Conservation (phyloP, 2,329 filamentous ascomycete species). For the Aschersonia sp. region DNA sequence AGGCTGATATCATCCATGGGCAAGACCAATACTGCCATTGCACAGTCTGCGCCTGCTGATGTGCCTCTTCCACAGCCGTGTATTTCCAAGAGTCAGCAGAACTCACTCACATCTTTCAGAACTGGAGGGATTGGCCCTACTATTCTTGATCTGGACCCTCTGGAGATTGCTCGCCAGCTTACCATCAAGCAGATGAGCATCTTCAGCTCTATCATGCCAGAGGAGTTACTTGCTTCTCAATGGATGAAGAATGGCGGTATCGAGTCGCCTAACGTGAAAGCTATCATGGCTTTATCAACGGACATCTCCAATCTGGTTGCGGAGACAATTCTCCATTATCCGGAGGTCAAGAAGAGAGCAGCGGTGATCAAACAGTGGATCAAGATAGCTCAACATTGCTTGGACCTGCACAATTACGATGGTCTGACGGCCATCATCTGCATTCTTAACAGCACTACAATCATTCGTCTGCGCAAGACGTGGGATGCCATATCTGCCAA, state of each 20-base stretch:
- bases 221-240: conserved; percentile 81
- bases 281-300: conserved; percentile 85
- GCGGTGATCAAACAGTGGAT: conserved; percentile 94
- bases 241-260: conserved; percentile 83
- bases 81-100: conserved; percentile 64
- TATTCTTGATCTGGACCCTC: conserved; percentile 79
- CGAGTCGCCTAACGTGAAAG: conserved; percentile 76
- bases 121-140: conserved; percentile 53
- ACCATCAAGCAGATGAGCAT: conserved; percentile 84
- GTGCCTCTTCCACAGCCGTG: conserved; percentile 54
- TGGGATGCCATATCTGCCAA: conserved; percentile 83
- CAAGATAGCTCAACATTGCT: conserved; percentile 76
- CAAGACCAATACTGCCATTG: conserved; percentile 67
- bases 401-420: conserved; percentile 91
- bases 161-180: conserved; percentile 83
- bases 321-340: conserved; percentile 75
- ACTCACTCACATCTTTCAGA: conserved; percentile 60
- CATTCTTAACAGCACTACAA: conserved; percentile 82
- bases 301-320: conserved; percentile 87
- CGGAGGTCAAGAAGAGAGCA: conserved; percentile 89
- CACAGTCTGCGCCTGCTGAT: conserved; percentile 56
- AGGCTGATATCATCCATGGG: conserved; percentile 74
- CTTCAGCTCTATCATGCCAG: conserved; percentile 82
- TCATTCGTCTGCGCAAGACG: conserved; percentile 74
- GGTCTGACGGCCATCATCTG: conserved; percentile 95